These are phyloP conservation scores for Cyberlindnera lachancei DNA, from an alignment of 805 yeast genomes.

Conservation along the genomic window DNA sequence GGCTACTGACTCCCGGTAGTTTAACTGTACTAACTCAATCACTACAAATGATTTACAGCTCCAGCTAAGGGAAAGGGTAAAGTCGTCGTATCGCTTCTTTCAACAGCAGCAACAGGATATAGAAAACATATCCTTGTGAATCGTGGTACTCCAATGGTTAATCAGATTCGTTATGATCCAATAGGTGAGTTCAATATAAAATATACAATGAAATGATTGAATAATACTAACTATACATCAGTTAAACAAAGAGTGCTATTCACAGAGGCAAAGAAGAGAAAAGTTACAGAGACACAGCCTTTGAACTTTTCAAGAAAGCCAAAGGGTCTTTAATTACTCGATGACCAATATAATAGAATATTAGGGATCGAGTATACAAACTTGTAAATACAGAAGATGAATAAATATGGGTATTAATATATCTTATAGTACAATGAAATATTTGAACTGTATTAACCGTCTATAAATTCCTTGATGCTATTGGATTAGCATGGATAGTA, in stretches of 20 bases:
- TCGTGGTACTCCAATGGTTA: constrained; percentile 71
- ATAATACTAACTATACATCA: constrained; percentile 15
- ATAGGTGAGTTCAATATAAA: constrained; percentile 28
- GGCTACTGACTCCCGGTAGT: no score
- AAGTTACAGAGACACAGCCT: constrained; percentile 39
- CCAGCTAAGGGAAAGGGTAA: constrained; percentile 62
- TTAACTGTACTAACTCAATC: no score
- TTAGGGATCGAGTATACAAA: no score
- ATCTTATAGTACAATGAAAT: no score
- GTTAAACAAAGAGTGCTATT: constrained; percentile 90
- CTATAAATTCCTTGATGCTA: constrained; percentile 27
- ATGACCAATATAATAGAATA: no score
- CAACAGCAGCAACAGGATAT: constrained; percentile 88
- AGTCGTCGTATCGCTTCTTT: constrained; percentile 77
- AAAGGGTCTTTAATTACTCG: constrained; percentile 17
- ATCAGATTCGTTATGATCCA: constrained; percentile 84
- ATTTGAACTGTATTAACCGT: no score
- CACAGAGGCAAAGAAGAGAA: constrained; percentile 83
- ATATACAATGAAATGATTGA: neutral
- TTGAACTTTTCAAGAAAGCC: constrained; percentile 38
- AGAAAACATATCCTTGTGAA: constrained; percentile 74
- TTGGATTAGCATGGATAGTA: constrained; percentile 37
- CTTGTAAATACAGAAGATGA: constrained; percentile 6
- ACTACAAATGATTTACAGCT: no score
- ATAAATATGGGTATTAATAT: no score